Evolutionary conservation across 2,329 filamentous ascomycete species (phyloP), one percentile per base, ranked within the genome.

Genomic region (Coniella lustricola): DNA sequence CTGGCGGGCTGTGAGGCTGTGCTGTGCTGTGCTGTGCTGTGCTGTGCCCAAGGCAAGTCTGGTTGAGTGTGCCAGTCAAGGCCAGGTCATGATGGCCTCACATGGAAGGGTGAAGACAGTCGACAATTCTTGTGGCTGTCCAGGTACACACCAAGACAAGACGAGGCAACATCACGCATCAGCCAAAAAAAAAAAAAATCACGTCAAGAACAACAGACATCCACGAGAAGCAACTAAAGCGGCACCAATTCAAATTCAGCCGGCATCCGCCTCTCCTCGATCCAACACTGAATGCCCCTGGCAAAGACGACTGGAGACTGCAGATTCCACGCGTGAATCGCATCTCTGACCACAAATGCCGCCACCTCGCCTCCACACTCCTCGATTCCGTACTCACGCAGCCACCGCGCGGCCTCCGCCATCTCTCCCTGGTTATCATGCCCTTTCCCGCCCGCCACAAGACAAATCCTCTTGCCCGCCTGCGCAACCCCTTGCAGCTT

Each of bases 321-420:
- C 50, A 71, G 48, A 48, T 70, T 64, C 69, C 68, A 70, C 33
- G 61, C 60, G 55, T 71, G 67, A 22, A 65, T 58, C 14, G 67
- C 69, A 17, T 61, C 59, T 22, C 48, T 58, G 7, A 71, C 59
- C 9, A 68, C 53, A 14, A 60, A 64, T 38, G 55, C 55, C 51
- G 36, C 45, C 29, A 40, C 48, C 22, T 43, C 33, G 21, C 18
- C 50, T 38, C 43, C 46, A 42, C 41, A 51, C 46, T 20, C 62
- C 48, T 10, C 59, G 35, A 7, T 13, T 49, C 66, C 57, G 64
- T 65, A 44, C 56, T 54, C 50, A 54, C 59, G 53, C 58, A 61
- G 40, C 55, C 60, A 42, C 60, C 57, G 42, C 20, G 43, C 47
- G 12, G 50, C 50, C 32, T 50, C 16, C 9, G 33, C 29, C 16